Percentiles rank a stretch among this genome's conserved stretches.
Evolutionary conservation across 257 asterid species (phyloP).

Genomic region (Solanum rostratum): DNA sequence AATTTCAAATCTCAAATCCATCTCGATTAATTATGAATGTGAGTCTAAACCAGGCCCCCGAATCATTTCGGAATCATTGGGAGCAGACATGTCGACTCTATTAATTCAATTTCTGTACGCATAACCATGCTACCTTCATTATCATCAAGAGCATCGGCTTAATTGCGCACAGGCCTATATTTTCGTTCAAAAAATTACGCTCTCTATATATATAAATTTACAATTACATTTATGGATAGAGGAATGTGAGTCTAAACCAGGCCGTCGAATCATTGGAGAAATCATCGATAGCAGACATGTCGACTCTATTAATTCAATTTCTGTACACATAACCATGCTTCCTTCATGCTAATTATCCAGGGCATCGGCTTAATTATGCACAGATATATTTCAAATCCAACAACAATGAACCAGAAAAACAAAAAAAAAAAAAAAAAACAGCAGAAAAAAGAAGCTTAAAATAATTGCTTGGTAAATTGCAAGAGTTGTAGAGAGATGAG

Average conservation of each 20-base stretch:
- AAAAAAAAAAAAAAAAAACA: not conserved
- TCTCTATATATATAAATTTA: not conserved
- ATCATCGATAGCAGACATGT: slow-evolving; percentile 30
- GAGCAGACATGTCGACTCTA: not conserved
- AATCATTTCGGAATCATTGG: not conserved
- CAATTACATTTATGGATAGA: too few species aligned
- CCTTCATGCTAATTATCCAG: slow-evolving; percentile 24
- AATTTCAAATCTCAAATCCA: too few species aligned
- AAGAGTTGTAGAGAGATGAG: too few species aligned
- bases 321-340: slow-evolving; percentile 30
- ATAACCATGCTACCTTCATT: not conserved
- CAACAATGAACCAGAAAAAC: not conserved
- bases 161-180: not conserved
- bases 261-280: slow-evolving; percentile 22
- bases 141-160: not conserved
- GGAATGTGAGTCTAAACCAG: slow-evolving; percentile 24
- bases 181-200: not conserved
- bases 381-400: not conserved
- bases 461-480: not conserved
- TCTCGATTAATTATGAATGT: not conserved
- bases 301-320: slow-evolving; percentile 14
- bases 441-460: not conserved
- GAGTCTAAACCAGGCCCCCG: not conserved
- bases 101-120: not conserved
- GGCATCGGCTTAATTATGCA: slow-evolving; percentile 24